Base-by-base conservation (phyloP, 1,284 basidiomycete genomes). In the Cutaneotrichosporon sp. region DNA sequence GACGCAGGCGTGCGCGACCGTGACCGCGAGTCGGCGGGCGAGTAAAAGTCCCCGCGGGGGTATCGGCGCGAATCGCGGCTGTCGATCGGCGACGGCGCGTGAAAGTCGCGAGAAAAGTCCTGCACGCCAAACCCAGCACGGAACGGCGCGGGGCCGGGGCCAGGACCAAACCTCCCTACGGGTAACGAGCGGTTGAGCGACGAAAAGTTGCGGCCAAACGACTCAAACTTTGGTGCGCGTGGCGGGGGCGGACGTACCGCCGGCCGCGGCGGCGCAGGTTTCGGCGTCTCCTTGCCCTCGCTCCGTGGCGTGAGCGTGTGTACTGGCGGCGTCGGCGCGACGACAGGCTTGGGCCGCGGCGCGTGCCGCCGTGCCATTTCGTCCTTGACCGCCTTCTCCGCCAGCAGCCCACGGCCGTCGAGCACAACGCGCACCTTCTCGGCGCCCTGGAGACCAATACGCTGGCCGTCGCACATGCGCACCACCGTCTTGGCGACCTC, bases 311-410 rank as follows among this genome's bases (percentile, higher is more conserved):
- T 48, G 12, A 42, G 50, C 4, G 43, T 37, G 14, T 33, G 18
- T 4, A 42, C 43, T 10, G 41, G 33, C 3, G 49, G 45, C 7
- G 45, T 39, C 1, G 54, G 39, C 4, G 46, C 30, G 26, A 30
- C 30, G 26, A 30, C 26, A 26, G 52, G 55, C 43, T 64, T 65
- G 5, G 62, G 58, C 52, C 71, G 69, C 4, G 69, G 69, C 37
- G 64, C 85, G 81, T 61, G 78, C 77, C 62, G 80, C 38, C 80
- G 51, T 80, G 80, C 70, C 84, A 89, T 61, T 73, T 78, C 70
- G 73, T 80, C 51, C 47, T 77, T 71, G 53, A 76, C 75, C 1
- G 75, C 73, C 40, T 69, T 67, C 23, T 68, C 66, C 40, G 74
- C 71, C 36, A 71, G 60, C 37, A 66, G 54, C 1, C 77, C 73